These are phyloP conservation scores for Plantago coronopus DNA, from an alignment of 305 asterid species.

Conservation along the genomic window DNA sequence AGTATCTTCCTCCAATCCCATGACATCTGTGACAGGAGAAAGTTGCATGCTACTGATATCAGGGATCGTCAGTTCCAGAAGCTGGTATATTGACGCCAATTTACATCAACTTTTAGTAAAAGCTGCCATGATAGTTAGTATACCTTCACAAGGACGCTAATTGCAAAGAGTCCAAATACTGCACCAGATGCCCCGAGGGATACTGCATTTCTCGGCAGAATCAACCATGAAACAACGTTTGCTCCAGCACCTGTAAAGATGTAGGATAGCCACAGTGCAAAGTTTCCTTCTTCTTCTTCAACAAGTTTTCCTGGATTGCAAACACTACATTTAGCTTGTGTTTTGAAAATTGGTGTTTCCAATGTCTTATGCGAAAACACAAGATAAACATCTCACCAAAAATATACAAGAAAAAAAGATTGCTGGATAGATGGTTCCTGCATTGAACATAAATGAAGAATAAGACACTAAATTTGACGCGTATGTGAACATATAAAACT, in stretches of 20 bases:
- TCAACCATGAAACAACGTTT: slow-evolving; percentile 85
- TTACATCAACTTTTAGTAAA: not conserved
- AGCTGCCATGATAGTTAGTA: not conserved
- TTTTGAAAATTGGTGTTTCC: slow-evolving; percentile 8
- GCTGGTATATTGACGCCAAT: not conserved
- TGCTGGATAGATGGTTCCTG: slow-evolving; percentile 95
- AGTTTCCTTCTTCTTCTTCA: slow-evolving; percentile 95
- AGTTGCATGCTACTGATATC: slow-evolving; percentile 14
- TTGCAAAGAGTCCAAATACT: slow-evolving; percentile 86
- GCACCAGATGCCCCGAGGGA: slow-evolving; percentile 97
- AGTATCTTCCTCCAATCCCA: slow-evolving; percentile 99
- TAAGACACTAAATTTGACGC: slow-evolving; percentile 13
- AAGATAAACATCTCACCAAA: slow-evolving; percentile 53
- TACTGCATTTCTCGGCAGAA: slow-evolving; percentile 87
- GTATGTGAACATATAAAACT: slow-evolving; percentile 13
- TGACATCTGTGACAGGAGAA: slow-evolving; percentile 55
- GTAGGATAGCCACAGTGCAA: slow-evolving; percentile 78
- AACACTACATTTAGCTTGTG: slow-evolving; percentile 13
- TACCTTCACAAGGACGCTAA: slow-evolving; percentile 87
- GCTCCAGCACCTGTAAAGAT: slow-evolving; percentile 91
- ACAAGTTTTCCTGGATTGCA: slow-evolving; percentile 68
- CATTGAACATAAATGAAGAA: slow-evolving; percentile 22
- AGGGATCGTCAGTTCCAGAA: slow-evolving; percentile 8
- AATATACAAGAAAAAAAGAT: slow-evolving; percentile 89
- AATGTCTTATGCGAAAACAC: slow-evolving; percentile 10